These are phyloP conservation scores for Mycena belliarum DNA, from an alignment of 768 basidiomycete species.

Conservation along the genomic window DNA sequence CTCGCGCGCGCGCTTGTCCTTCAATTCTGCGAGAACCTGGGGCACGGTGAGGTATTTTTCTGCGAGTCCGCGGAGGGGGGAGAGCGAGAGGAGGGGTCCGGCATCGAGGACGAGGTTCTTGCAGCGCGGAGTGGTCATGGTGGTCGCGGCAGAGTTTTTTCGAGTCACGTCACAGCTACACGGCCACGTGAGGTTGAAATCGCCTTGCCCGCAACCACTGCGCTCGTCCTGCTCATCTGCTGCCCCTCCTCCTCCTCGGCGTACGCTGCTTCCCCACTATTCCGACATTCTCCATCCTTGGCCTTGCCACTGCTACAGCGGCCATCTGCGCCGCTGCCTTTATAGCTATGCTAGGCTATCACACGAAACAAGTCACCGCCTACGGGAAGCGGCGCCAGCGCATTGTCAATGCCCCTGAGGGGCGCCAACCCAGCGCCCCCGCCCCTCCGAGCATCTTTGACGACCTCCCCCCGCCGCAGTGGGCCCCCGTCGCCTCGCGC, in stretches of 20 bases:
- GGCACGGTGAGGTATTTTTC: conserved; percentile 85
- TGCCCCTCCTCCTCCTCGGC: no score
- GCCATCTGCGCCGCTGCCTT: conserved; percentile 22
- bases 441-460: conserved; percentile 43
- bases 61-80: conserved; percentile 88
- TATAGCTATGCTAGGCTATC: conserved; percentile 53
- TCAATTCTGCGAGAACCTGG: conserved; percentile 86
- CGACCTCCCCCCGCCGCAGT: conserved; percentile 39
- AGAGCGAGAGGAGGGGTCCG: conserved; percentile 86
- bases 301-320: conserved; percentile 17
- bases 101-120: conserved; percentile 90
- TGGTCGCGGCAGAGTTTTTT: no score
- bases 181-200: no score
- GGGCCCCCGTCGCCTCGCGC: conserved; percentile 40
- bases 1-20: conserved; percentile 84
- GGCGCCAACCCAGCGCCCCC: conserved; percentile 23
- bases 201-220: no score
- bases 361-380: conserved; percentile 64
- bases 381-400: conserved; percentile 67
- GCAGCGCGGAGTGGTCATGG: conserved; percentile 46
- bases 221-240: no score
- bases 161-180: no score
- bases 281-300: conserved; percentile 12
- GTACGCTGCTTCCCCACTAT: conserved; percentile 3
- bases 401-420: conserved; percentile 50